Conservation (phyloP, 768 basidiomycete genomes). For the Lentinula sp. region DNA sequence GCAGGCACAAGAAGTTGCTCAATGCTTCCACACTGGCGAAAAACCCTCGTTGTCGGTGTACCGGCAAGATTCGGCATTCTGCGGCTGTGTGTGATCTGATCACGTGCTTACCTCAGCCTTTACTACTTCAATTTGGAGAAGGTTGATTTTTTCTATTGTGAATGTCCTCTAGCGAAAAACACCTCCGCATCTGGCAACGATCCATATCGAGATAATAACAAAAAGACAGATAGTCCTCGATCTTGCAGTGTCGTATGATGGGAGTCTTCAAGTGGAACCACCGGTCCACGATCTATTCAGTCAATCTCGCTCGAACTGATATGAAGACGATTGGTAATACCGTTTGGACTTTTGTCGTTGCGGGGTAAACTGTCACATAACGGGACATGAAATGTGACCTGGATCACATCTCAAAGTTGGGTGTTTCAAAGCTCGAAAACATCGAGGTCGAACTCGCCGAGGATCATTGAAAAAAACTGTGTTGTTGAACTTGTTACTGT, state of each 20-base stretch:
- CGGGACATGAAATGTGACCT: slow-evolving; percentile 52
- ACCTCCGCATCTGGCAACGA: background rate
- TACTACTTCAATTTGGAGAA: slow-evolving; percentile 40
- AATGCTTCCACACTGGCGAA: no score
- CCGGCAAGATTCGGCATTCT: no score
- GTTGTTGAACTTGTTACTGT: background rate
- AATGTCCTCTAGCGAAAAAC: slow-evolving; percentile 51
- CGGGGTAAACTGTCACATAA: slow-evolving; percentile 59
- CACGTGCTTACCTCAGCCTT: slow-evolving; percentile 44
- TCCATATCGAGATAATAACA: slow-evolving; percentile 51
- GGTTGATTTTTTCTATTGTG: slow-evolving; percentile 63
- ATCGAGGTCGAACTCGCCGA: slow-evolving; percentile 62
- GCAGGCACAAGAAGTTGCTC: no score
- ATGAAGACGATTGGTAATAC: slow-evolving; percentile 34
- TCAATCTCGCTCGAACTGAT: slow-evolving; percentile 77
- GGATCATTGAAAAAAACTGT: background rate
- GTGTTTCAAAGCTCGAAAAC: slow-evolving; percentile 61
- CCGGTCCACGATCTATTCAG: slow-evolving; percentile 64
- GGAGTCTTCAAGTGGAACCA: slow-evolving; percentile 1
- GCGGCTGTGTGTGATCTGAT: slow-evolving; percentile 35
- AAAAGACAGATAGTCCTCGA: slow-evolving; percentile 54
- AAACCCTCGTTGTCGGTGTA: no score
- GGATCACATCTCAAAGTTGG: slow-evolving; percentile 62
- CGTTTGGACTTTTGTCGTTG: slow-evolving; percentile 66
- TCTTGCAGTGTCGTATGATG: slow-evolving; percentile 48